phyloP scores from a whole-genome alignment of 2,329 filamentous ascomycete species.

The Pyricularia sp. region DNA sequence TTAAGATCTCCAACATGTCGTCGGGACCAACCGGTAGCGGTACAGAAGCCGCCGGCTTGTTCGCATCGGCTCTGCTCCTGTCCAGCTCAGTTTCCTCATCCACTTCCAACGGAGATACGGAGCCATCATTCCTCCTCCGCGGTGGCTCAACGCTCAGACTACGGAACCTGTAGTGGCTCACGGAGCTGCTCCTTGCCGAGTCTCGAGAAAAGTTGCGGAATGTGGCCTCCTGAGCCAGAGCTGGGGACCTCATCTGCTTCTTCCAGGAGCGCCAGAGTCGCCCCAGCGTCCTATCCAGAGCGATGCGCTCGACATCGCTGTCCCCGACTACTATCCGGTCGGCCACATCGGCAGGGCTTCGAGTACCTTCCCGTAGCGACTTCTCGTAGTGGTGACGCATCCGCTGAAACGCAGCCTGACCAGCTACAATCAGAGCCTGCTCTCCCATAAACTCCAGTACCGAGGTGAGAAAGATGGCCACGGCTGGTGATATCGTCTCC shows the following conservation, averaged over 20 bases:
- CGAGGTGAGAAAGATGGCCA: constrained; percentile 92
- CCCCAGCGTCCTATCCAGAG: constrained; percentile 79
- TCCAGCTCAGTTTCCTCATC: constrained; percentile 7
- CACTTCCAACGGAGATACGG: constrained; percentile 6
- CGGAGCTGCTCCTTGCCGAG: constrained; percentile 24
- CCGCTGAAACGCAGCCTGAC: constrained; percentile 71
- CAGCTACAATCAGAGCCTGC: constrained; percentile 77
- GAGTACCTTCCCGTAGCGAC: constrained; percentile 42
- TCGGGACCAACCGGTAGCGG: constrained; percentile 59
- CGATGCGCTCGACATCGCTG: constrained; percentile 84
- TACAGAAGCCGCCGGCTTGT: constrained; percentile 44
- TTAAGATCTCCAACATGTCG: constrained; percentile 73
- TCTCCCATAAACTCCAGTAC: constrained; percentile 92
- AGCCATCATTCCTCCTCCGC: constrained; percentile 11
- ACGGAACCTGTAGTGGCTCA: constrained; percentile 25
- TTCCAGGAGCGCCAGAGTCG: constrained; percentile 93
- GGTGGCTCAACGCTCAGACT: constrained; percentile 19
- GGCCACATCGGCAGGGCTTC: constrained; percentile 36
- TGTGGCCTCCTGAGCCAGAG: constrained; percentile 25
- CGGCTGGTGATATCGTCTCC: constrained; percentile 74
- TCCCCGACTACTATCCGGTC: constrained; percentile 79
- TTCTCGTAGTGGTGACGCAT: constrained; percentile 50
- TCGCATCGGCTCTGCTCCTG: constrained; percentile 18
- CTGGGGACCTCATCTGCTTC: constrained; percentile 62
- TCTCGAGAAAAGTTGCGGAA: constrained; percentile 38